Evolutionary conservation across 257 asterid genomes (phyloP).

Genomic region (Gardenia jasminoides): DNA sequence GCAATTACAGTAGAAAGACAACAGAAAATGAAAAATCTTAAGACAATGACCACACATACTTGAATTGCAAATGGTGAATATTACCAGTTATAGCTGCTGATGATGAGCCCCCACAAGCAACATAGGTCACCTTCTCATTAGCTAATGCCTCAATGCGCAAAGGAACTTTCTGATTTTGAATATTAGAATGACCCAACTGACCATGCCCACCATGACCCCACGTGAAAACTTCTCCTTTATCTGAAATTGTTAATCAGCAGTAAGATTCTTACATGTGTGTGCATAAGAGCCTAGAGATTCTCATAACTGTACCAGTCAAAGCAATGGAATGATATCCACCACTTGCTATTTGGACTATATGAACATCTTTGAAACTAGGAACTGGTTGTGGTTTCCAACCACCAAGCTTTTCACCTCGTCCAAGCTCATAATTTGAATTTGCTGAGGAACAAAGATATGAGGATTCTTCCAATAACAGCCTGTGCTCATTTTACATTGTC

Average conservation of each 20-base stretch:
- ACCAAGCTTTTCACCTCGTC: conserved; percentile 86
- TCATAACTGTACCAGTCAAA: conserved; percentile 58
- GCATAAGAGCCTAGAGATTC: not conserved
- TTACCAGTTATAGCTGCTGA: conserved; percentile 95
- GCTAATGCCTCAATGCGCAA: conserved; percentile 67
- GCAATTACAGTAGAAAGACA: not conserved
- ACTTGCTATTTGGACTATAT: conserved; percentile 73
- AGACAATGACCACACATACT: not conserved
- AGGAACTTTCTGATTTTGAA: conserved; percentile 69
- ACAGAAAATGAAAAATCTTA: not conserved
- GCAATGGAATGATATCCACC: conserved; percentile 99
- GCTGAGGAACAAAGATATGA: conserved; percentile 45
- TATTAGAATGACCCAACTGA: conserved; percentile 84
- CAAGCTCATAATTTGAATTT: conserved; percentile 94
- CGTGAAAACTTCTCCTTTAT: conserved; percentile 82
- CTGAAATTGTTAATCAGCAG: conserved; percentile 38
- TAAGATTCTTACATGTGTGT: conserved; percentile 15
- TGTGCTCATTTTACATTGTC: not conserved
- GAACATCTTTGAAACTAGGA: conserved; percentile 72
- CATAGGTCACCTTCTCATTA: conserved; percentile 60
- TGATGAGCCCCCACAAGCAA: conserved; percentile 94
- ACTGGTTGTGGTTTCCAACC: conserved; percentile 95
- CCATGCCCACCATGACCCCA: conserved; percentile 99
- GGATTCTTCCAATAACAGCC: conserved; percentile 1
- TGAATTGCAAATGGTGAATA: not conserved